Evolutionary conservation across 1,284 basidiomycete species (phyloP).

Genomic region (Sporisorium graminicola): DNA sequence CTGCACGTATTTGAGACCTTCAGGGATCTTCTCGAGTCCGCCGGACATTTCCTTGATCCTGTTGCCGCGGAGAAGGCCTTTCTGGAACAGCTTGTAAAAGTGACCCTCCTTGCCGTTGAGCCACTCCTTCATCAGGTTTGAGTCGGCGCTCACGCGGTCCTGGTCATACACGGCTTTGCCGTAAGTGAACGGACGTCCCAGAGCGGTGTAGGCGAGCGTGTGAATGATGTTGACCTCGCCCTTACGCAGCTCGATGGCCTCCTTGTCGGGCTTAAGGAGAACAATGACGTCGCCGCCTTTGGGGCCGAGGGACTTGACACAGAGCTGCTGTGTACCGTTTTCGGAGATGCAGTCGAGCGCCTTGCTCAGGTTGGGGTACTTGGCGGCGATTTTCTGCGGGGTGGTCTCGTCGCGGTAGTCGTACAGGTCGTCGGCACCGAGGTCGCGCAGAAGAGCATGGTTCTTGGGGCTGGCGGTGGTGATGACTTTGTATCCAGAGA

Average conservation of each 20-base stretch:
- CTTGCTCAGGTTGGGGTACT: conserved; percentile 59
- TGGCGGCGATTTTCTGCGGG: conserved; percentile 57
- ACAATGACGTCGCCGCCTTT: conserved; percentile 55
- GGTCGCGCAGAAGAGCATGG: conserved; percentile 54
- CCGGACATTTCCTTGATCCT: conserved; percentile 54
- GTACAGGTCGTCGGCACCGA: conserved; percentile 62
- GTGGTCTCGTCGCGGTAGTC: conserved; percentile 73
- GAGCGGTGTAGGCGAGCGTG: conserved; percentile 58
- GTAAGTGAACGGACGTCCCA: conserved; percentile 55
- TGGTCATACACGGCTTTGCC: conserved; percentile 50
- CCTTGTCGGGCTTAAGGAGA: conserved; percentile 58
- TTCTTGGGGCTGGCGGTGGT: conserved; percentile 71
- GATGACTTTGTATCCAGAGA: conserved; percentile 72
- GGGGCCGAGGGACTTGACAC: conserved; percentile 50
- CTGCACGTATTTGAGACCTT: conserved; percentile 59
- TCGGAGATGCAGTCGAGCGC: conserved; percentile 66
- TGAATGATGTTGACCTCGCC: conserved; percentile 59
- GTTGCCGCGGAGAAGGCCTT: conserved; percentile 56
- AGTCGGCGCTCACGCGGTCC: conserved; percentile 36
- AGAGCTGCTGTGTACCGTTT: conserved; percentile 59
- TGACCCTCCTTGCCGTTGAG: conserved; percentile 53
- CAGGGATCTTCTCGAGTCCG: conserved; percentile 49
- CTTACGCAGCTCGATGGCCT: conserved; percentile 54
- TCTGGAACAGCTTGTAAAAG: conserved; percentile 50
- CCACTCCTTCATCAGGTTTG: conserved; percentile 43